Base-by-base conservation (phyloP, 2,329 filamentous ascomycete species). In the Ceratocystis lukuohia region DNA sequence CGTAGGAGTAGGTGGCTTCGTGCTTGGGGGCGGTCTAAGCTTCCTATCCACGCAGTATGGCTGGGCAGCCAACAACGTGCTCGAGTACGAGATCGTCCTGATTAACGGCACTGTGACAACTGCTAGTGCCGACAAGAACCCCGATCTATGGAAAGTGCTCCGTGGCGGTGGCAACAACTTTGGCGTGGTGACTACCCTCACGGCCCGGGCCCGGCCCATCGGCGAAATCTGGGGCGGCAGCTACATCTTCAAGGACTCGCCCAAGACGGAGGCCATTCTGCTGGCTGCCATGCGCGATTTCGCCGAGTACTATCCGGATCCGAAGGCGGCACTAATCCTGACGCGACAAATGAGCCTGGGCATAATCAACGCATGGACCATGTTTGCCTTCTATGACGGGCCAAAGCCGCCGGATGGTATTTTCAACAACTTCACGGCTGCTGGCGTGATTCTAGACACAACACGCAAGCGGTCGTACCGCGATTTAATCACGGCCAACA, bases 311-410 rank as follows among this genome's bases (percentile, higher is more conserved):
- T 61, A 73, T 1, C 73, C 74, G 0, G 70, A 70, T 4, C 61
- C 71, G 1, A 71, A 71, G 15, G 73, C 73, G 8, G 72, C 72
- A 30, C 70, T 76, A 0, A 69, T 66, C 0, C 62, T 69, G 56
- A 45, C 68, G 20, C 65, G 65, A 46, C 67, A 65, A 30, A 67
- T 65, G 67, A 62, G 62, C 25, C 25, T 61, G 10, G 61, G 41
- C 20, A 20, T 46, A 7, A 59, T 67, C 61, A 77, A 84, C 68
- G 67, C 80, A 22, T 85, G 82, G 81, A 77, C 84, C 67, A 73
- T 87, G 68, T 86, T 86, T 73, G 71, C 84, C 45, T 86, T 84
- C 75, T 87, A 86, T 72, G 82, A 87, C 72, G 84, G 81, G 0
- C 77, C 79, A 0, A 72, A 74, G 63, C 79, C 79, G 0, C 83